Evolutionary conservation across 1,139 yeast species (phyloP).

Genomic region (Sporopachydermia cereana): DNA sequence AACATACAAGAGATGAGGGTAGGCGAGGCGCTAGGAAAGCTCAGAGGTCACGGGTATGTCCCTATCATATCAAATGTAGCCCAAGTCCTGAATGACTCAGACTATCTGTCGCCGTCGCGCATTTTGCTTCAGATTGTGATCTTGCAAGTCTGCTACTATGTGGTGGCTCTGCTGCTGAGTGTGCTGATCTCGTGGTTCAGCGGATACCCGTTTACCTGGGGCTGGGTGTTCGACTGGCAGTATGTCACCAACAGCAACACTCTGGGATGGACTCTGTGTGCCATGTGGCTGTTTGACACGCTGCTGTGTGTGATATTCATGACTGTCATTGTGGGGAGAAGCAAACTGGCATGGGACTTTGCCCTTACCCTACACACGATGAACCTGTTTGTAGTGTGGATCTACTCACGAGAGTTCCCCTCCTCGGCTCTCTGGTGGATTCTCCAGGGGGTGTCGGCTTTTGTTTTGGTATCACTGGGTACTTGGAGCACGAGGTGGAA

Average conservation of each 20-base stretch:
- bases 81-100: conserved; percentile 9
- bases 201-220: conserved; percentile 36
- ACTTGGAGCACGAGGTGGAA: conserved; percentile 84
- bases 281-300: conserved; percentile 64
- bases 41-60: too few species aligned
- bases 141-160: conserved; percentile 26
- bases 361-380: conserved; percentile 82
- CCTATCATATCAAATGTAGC: background rate
- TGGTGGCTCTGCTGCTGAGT: conserved; percentile 23
- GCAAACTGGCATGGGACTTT: conserved; percentile 92
- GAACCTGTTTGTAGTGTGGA: conserved; percentile 59
- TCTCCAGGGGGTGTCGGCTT: conserved; percentile 56
- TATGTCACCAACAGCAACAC: conserved; percentile 65
- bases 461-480: conserved; percentile 63
- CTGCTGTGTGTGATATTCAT: conserved; percentile 68
- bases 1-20: too few species aligned
- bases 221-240: conserved; percentile 80
- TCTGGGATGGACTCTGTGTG: conserved; percentile 61
- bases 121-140: conserved; percentile 26
- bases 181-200: conserved; percentile 24
- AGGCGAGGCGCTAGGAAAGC: too few species aligned
- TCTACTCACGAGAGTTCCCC: conserved; percentile 57
- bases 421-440: conserved; percentile 73
- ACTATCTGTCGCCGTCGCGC: conserved; percentile 26
- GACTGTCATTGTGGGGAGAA: conserved; percentile 80